A percentile compares a stretch with the other conserved stretches of the same genome.
phyloP scores from a whole-genome alignment of 2,329 filamentous ascomycete genomes.

The Rhynchosporium agropyri region DNA sequence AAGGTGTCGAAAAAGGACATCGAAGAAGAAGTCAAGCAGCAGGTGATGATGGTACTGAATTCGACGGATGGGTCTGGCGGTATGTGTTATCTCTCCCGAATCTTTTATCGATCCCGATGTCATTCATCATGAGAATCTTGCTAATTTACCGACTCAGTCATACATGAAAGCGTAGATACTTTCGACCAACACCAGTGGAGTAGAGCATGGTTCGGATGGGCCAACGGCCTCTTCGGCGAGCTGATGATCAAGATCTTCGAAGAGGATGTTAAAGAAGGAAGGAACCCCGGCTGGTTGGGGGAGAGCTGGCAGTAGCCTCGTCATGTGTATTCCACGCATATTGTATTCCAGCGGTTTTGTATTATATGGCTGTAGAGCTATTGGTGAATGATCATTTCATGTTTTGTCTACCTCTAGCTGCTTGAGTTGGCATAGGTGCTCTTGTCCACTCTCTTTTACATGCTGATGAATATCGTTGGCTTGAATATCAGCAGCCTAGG shows the following conservation, averaged over 20 bases:
- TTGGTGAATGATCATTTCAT: background rate
- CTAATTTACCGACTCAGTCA: slow-evolving; percentile 55
- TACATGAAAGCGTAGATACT: slow-evolving; percentile 52
- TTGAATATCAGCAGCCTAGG: too few species aligned
- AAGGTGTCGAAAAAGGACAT: slow-evolving; percentile 23
- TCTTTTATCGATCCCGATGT: background rate
- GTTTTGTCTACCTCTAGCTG: background rate
- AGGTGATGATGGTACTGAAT: slow-evolving; percentile 36
- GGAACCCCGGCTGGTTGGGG: slow-evolving; percentile 26
- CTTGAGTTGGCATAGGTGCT: background rate
- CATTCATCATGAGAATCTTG: slow-evolving; percentile 39
- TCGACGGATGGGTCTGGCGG: slow-evolving; percentile 43
- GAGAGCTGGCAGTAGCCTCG: slow-evolving; percentile 32
- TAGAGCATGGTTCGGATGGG: slow-evolving; percentile 72
- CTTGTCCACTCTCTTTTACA: too few species aligned
- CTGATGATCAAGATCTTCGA: slow-evolving; percentile 43
- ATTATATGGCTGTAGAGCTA: background rate
- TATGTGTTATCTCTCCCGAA: background rate
- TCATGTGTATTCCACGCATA: background rate
- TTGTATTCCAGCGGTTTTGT: background rate
- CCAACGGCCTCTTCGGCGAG: slow-evolving; percentile 81
- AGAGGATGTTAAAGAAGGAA: slow-evolving; percentile 27
- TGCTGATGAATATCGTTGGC: too few species aligned
- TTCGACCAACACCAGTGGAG: slow-evolving; percentile 47
- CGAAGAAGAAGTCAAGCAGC: slow-evolving; percentile 38